Evolutionary conservation across 2,329 filamentous ascomycete species (phyloP).

Genomic region (Fusarium duplospermum): DNA sequence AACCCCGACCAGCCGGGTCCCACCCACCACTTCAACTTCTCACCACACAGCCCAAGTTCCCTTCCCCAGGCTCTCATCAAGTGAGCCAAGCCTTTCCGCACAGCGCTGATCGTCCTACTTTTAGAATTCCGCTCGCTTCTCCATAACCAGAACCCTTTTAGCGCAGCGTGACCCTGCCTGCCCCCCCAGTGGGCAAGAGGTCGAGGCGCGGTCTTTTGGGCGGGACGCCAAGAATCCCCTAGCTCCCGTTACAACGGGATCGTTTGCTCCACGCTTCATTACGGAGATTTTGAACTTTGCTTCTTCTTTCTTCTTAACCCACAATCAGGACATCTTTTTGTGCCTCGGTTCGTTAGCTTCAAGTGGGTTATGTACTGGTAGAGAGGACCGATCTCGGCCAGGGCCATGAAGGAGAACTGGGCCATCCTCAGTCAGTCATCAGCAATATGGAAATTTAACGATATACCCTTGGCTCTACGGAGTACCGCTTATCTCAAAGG

Average conservation of each 20-base stretch:
- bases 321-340: background rate
- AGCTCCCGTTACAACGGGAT: background rate
- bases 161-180: background rate
- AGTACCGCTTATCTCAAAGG: background rate
- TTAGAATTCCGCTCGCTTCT: background rate
- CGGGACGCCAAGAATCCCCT: conserved; percentile 1
- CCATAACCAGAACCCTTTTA: background rate
- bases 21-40: too few species aligned
- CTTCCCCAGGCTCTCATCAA: background rate
- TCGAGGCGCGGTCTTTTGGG: background rate
- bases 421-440: background rate
- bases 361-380: background rate
- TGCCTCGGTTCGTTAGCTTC: background rate
- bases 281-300: background rate
- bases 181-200: background rate
- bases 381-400: background rate
- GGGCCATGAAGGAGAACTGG: background rate
- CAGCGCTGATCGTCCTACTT: background rate
- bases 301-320: background rate
- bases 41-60: background rate
- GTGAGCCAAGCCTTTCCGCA: background rate
- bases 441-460: background rate
- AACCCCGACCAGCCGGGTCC: background rate
- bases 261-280: background rate
- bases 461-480: background rate